phyloP scores from a whole-genome alignment of 768 basidiomycete genomes.

The Lentinula raphanica region DNA sequence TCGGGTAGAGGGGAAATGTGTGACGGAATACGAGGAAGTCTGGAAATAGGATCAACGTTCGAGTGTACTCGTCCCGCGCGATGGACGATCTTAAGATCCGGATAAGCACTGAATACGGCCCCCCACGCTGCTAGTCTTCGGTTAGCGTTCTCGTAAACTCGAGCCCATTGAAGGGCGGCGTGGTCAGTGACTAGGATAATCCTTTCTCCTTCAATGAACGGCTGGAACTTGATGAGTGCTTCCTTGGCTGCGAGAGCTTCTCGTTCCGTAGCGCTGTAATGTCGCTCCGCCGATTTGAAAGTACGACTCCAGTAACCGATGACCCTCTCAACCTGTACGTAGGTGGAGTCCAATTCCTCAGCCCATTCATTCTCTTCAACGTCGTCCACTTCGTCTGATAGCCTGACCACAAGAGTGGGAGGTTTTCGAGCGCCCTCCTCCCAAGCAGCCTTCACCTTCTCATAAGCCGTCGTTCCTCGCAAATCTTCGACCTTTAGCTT shows the following conservation, averaged over 20 bases:
- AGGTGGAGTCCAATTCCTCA: conserved; percentile 10
- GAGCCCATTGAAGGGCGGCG: conserved; percentile 11
- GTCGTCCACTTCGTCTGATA: not conserved
- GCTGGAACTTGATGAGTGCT: too few relatives aligned
- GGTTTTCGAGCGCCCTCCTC: conserved; percentile 7
- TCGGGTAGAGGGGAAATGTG: not conserved
- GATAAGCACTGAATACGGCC: conserved; percentile 22
- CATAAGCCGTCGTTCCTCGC: conserved; percentile 5
- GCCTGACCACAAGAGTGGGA: conserved; percentile 9
- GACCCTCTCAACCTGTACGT: conserved; percentile 18
- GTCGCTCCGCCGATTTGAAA: conserved; percentile 16
- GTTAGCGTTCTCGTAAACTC: conserved; percentile 14
- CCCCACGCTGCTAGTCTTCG: conserved; percentile 21
- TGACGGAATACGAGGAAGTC: conserved; percentile 3
- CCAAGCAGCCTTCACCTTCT: conserved; percentile 5
- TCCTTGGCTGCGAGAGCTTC: too few relatives aligned
- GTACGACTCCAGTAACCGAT: conserved; percentile 20
- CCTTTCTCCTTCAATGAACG: conserved; percentile 23
- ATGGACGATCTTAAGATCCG: not conserved
- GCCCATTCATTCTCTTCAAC: conserved; percentile 5
- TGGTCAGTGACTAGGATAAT: conserved; percentile 13
- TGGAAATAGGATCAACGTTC: conserved; percentile 4
- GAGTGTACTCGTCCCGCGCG: not conserved
- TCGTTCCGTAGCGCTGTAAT: conserved; percentile 22
- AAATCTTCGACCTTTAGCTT: conserved; percentile 6